These are phyloP conservation scores for Citrus maxima DNA, from an alignment of 345 rosid genomes.

Conservation along the genomic window DNA sequence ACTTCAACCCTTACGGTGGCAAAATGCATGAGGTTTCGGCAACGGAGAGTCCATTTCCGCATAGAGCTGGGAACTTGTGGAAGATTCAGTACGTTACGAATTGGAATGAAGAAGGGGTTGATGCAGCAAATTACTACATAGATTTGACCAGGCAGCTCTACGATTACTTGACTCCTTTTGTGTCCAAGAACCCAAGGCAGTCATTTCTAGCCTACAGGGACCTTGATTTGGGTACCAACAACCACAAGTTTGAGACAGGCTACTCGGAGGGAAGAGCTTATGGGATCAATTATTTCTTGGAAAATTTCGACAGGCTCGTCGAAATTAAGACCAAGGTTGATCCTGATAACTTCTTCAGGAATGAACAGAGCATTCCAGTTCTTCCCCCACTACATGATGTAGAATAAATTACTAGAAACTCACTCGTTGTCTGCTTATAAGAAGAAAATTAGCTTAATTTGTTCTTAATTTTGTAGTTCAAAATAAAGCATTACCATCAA, in stretches of 20 bases:
- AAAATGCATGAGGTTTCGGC: neutral
- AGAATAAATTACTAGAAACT: neutral
- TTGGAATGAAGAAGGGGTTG: neutral
- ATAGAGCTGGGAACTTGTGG: slow-evolving; percentile 6
- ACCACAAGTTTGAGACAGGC: neutral
- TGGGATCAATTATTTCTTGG: slow-evolving; percentile 14
- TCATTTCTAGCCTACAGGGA: slow-evolving; percentile 5
- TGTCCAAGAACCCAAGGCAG: slow-evolving; percentile 4
- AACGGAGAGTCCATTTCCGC: slow-evolving; percentile 3
- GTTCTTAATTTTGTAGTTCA: neutral
- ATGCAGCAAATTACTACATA: neutral
- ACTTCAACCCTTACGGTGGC: slow-evolving; percentile 8
- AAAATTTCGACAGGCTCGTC: slow-evolving; percentile 16
- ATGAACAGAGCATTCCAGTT: slow-evolving; percentile 9
- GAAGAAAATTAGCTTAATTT: neutral
- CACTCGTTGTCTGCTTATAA: neutral
- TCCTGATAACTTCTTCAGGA: slow-evolving; percentile 13
- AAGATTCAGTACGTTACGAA: slow-evolving; percentile 1
- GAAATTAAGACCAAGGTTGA: slow-evolving; percentile 11
- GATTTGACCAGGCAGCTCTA: neutral
- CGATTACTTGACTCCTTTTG: slow-evolving; percentile 4
- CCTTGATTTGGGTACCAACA: neutral
- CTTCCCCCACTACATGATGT: neutral
- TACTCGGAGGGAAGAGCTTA: slow-evolving; percentile 3
- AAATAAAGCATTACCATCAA: neutral